Evolutionary conservation across 441 rosid species (phyloP).

Genomic region (Adansonia gregorii): DNA sequence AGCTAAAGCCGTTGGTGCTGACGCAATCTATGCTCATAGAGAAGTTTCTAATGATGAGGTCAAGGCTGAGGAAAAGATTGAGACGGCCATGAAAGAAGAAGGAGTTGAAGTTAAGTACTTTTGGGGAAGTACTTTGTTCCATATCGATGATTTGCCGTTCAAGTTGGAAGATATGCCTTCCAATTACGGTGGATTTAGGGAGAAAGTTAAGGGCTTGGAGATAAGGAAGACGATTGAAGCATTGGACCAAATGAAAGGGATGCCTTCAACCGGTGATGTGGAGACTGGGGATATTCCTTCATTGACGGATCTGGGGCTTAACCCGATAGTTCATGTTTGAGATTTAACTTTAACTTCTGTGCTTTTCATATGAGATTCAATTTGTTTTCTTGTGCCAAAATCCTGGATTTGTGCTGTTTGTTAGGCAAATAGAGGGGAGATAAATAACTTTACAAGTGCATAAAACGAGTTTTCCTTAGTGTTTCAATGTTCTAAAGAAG

Average conservation of each 20-base stretch:
- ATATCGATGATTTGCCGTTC: conserved; percentile 88
- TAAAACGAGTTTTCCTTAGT: not conserved
- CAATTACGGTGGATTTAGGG: conserved; percentile 72
- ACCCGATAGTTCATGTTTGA: conserved; percentile 62
- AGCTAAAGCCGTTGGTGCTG: conserved; percentile 88
- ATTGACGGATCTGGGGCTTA: conserved; percentile 76
- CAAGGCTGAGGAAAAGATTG: conserved; percentile 79
- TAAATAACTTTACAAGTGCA: not conserved
- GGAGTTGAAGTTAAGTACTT: conserved; percentile 80
- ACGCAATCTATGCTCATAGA: conserved; percentile 79
- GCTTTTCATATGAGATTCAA: not conserved
- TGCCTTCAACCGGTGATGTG: conserved; percentile 82
- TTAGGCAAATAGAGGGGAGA: not conserved
- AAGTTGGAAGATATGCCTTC: conserved; percentile 80
- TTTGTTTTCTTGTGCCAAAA: not conserved
- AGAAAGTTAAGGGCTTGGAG: conserved; percentile 67
- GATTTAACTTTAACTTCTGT: too few species aligned
- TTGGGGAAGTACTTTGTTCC: conserved; percentile 95
- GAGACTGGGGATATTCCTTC: conserved; percentile 91
- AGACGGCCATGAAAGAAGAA: conserved; percentile 80
- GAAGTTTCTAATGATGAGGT: conserved; percentile 87
- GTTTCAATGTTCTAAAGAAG: not conserved
- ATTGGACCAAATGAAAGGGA: conserved; percentile 76
- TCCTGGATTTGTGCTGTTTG: not conserved
- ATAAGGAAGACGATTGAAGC: conserved; percentile 78